Percentiles rank a stretch among this genome's conserved stretches.
Conservation (phyloP, 768 basidiomycete species). For the Podaxis sp. region DNA sequence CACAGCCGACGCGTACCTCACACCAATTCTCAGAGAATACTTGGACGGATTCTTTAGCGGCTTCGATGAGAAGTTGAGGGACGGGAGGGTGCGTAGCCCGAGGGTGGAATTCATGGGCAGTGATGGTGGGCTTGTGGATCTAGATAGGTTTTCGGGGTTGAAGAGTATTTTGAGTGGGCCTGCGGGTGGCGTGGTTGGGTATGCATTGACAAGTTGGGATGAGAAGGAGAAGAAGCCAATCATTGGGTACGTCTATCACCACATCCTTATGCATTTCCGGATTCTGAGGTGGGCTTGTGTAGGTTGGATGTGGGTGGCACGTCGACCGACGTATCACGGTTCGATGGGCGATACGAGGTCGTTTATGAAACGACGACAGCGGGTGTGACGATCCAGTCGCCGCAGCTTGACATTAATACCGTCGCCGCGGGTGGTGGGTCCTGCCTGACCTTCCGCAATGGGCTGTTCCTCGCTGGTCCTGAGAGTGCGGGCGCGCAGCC, state of each 20-base stretch:
- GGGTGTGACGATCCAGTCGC: conserved; percentile 87
- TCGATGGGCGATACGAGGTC: conserved; percentile 86
- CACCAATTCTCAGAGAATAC: conserved; percentile 81
- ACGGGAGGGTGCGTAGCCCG: conserved; percentile 54
- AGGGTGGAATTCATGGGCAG: conserved; percentile 96
- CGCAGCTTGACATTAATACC: conserved; percentile 93
- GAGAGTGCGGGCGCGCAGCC: conserved; percentile 94
- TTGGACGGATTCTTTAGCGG: conserved; percentile 90
- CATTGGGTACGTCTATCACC: conserved; percentile 62
- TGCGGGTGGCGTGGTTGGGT: conserved; percentile 95
- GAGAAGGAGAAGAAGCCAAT: conserved; percentile 65
- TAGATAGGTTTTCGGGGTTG: conserved; percentile 84
- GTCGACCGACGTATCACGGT: conserved; percentile 93
- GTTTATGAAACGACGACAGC: conserved; percentile 97
- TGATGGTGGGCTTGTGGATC: conserved; percentile 82
- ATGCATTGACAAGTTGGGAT: conserved; percentile 91
- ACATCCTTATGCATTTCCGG: background rate
- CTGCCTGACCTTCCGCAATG: conserved; percentile 84
- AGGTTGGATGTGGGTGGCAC: conserved; percentile 95
- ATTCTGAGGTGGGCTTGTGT: background rate
- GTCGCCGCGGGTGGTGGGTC: conserved; percentile 96
- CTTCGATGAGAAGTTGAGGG: conserved; percentile 73
- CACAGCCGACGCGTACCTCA: conserved; percentile 94
- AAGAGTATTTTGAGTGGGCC: conserved; percentile 93
- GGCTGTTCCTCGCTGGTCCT: conserved; percentile 88